Evolutionary conservation across 257 asterid genomes (phyloP).

Genomic region (Solanum chiquidenum): DNA sequence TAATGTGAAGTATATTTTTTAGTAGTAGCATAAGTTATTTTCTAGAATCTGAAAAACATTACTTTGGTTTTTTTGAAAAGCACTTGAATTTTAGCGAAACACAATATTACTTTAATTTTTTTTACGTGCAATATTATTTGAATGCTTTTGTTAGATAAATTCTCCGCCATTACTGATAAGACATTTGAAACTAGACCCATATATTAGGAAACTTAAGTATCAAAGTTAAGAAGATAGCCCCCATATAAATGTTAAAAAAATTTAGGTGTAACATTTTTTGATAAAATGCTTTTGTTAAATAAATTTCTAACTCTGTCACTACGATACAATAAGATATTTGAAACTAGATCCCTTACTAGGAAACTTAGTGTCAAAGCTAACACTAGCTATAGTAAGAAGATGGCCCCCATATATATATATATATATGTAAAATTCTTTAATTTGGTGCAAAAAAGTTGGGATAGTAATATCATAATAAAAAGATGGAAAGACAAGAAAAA

Average conservation of each 20-base stretch:
- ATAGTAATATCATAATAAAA: background rate
- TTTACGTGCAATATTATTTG: background rate
- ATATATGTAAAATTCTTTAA: no score
- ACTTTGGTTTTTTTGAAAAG: background rate
- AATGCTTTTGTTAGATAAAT: background rate
- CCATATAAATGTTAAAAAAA: background rate
- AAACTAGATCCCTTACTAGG: background rate
- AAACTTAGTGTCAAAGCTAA: background rate
- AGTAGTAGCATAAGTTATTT: background rate
- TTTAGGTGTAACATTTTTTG: no score
- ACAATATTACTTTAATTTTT: background rate
- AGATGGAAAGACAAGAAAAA: conserved; percentile 2
- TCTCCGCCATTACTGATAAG: background rate
- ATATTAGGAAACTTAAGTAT: background rate
- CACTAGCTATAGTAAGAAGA: background rate
- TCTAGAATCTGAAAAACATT: background rate
- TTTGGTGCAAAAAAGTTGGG: background rate
- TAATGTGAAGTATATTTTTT: no score
- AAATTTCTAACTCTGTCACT: background rate
- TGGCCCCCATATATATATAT: background rate
- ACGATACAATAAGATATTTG: background rate
- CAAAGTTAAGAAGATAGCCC: background rate
- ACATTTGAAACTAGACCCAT: background rate
- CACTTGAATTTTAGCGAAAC: background rate
- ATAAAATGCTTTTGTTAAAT: no score